These are phyloP conservation scores for Dictyostelium purpureum DNA, from an alignment of 78 protist species.

Conservation along the genomic window DNA sequence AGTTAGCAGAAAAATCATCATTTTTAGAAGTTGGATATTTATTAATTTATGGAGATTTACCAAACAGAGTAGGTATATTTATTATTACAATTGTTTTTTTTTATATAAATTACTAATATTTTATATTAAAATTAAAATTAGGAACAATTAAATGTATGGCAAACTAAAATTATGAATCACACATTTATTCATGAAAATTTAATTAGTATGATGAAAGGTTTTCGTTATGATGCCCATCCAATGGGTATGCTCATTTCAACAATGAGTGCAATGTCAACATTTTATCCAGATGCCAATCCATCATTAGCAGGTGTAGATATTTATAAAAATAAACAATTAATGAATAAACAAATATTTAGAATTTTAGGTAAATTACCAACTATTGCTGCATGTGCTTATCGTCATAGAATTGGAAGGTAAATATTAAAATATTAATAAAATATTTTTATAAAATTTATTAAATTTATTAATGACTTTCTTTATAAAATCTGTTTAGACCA, in stretches of 20 bases:
- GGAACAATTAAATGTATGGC: constrained; percentile 61
- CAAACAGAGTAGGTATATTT: constrained; percentile 17
- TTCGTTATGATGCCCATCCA: constrained; percentile 93
- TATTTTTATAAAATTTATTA: background rate
- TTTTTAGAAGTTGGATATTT: constrained; percentile 80
- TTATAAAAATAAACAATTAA: constrained; percentile 57
- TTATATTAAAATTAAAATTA: background rate
- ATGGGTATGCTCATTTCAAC: constrained; percentile 90
- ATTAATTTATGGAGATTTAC: constrained; percentile 68
- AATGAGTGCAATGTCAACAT: constrained; percentile 80
- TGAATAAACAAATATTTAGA: constrained; percentile 83
- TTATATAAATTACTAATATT: background rate
- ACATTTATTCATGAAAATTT: constrained; percentile 86
- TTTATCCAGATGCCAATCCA: constrained; percentile 87
- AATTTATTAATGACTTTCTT: background rate
- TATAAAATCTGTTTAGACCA: constrained; percentile 10
- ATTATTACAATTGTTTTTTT: background rate
- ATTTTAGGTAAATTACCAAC: constrained; percentile 87
- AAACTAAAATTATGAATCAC: constrained; percentile 74
- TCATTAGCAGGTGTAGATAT: constrained; percentile 71
- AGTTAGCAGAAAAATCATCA: constrained; percentile 76
- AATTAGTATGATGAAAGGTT: constrained; percentile 71
- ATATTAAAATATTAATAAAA: background rate
- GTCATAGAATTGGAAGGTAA: constrained; percentile 83
- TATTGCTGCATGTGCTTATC: constrained; percentile 87